A percentile compares a stretch with the other conserved stretches of the same genome.
These are phyloP conservation scores for Carex cristatella DNA, from an alignment of 176 grass and related monocot species.

Conservation along the genomic window DNA sequence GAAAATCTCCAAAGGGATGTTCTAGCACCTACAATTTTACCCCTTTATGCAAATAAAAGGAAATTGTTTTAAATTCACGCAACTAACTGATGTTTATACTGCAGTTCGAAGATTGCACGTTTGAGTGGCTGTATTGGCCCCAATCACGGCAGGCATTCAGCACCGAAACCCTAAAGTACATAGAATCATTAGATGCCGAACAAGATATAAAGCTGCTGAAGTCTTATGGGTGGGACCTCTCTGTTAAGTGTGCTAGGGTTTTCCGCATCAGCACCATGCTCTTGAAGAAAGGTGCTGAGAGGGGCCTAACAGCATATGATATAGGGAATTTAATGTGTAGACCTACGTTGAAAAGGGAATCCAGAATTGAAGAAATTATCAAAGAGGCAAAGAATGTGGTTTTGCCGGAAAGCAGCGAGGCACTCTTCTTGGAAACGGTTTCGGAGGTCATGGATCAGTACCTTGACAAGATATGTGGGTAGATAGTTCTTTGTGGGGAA, in stretches of 20 bases:
- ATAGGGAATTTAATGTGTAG: constrained; percentile 53
- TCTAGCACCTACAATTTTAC: background rate
- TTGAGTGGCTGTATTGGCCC: constrained; percentile 49
- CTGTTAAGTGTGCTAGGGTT: constrained; percentile 29
- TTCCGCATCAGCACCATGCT: constrained; percentile 47
- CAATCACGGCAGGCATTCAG: constrained; percentile 36
- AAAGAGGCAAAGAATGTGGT: constrained; percentile 28
- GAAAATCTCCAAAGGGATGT: background rate
- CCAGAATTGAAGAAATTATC: constrained; percentile 40
- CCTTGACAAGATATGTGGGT: constrained; percentile 26
- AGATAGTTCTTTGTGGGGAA: constrained; percentile 4
- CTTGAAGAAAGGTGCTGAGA: constrained; percentile 40
- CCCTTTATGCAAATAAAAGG: background rate
- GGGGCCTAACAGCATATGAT: constrained; percentile 35
- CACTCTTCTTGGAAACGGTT: constrained; percentile 27
- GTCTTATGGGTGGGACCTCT: constrained; percentile 34
- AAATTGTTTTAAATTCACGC: background rate
- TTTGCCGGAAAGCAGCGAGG: constrained; percentile 34
- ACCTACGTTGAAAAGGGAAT: constrained; percentile 34
- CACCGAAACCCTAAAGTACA: constrained; percentile 27
- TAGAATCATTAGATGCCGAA: constrained; percentile 35
- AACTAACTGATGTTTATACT: constrained; percentile 4
- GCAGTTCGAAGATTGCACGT: constrained; percentile 48
- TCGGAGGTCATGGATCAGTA: constrained; percentile 37
- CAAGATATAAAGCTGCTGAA: constrained; percentile 42